These are phyloP conservation scores for Cercophora scortea DNA, from an alignment of 495 filamentous ascomycete species.

Conservation along the genomic window DNA sequence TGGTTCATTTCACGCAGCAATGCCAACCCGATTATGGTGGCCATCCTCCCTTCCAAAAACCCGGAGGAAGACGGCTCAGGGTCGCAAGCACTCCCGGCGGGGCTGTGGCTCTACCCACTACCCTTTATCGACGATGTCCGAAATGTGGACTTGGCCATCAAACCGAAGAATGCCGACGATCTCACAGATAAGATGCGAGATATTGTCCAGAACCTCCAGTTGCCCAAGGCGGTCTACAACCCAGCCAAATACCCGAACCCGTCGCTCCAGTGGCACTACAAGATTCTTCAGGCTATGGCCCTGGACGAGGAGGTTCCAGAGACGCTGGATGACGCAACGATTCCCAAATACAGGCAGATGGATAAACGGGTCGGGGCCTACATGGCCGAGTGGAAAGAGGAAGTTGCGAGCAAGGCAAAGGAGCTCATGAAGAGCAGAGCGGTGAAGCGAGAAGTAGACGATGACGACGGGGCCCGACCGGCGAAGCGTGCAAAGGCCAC, in stretches of 20 bases:
- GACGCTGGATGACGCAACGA: conserved; percentile 70
- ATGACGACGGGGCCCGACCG: conserved; percentile 30
- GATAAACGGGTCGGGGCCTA: conserved; percentile 77
- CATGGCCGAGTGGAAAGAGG: conserved; percentile 67
- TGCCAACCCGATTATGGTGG: conserved; percentile 67
- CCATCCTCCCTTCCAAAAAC: conserved; percentile 68
- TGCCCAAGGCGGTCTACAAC: conserved; percentile 78
- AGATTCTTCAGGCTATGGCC: conserved; percentile 84
- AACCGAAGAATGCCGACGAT: conserved; percentile 56
- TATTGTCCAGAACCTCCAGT: conserved; percentile 77
- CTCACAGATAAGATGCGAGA: conserved; percentile 75
- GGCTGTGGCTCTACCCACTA: conserved; percentile 81
- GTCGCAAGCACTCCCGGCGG: conserved; percentile 66
- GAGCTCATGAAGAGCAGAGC: conserved; percentile 22
- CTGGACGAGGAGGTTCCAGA: conserved; percentile 88
- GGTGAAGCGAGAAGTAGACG: conserved; percentile 36
- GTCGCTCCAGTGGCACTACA: conserved; percentile 95
- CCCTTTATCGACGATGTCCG: conserved; percentile 91
- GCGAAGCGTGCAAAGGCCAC: conserved; percentile 30
- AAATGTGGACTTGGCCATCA: conserved; percentile 40
- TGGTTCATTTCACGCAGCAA: conserved; percentile 87
- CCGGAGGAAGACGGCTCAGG: conserved; percentile 52
- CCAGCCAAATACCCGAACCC: conserved; percentile 89
- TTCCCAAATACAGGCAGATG: conserved; percentile 72
- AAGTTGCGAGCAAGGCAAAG: conserved; percentile 46